These are phyloP conservation scores for Calendula officinalis DNA, from an alignment of 129 eudicot genomes.

Conservation along the genomic window DNA sequence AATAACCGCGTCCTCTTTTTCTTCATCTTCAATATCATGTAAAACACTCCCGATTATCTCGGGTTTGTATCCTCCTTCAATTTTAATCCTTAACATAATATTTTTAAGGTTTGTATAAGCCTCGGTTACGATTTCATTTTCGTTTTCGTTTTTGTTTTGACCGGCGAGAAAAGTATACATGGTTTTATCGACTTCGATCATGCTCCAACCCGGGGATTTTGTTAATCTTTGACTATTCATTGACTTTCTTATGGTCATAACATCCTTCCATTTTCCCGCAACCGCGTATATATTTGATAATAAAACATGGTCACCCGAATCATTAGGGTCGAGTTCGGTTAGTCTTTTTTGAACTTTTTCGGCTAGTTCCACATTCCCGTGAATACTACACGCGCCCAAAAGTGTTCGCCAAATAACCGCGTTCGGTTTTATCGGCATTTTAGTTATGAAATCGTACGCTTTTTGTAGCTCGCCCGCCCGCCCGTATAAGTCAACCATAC, in stretches of 20 bases:
- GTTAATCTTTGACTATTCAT: conserved; percentile 28
- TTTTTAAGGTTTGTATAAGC: conserved; percentile 42
- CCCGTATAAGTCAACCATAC: conserved; percentile 46
- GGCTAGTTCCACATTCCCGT: conserved; percentile 33
- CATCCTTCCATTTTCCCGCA: conserved; percentile 48
- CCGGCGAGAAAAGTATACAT: conserved; percentile 53
- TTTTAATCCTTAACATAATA: conserved; percentile 40
- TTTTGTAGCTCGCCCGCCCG: conserved; percentile 41
- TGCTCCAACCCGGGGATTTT: conserved; percentile 48
- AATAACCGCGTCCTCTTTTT: conserved; percentile 47
- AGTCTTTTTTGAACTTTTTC: conserved; percentile 30
- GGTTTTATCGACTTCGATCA: conserved; percentile 36
- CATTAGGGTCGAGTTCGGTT: conserved; percentile 32
- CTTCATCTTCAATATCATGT: conserved; percentile 68
- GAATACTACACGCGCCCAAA: conserved; percentile 50
- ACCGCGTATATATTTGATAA: conserved; percentile 42
- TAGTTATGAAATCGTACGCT: conserved; percentile 33
- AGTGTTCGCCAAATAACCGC: conserved; percentile 46
- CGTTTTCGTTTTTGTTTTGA: conserved; percentile 27
- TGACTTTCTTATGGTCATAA: conserved; percentile 29
- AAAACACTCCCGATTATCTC: conserved; percentile 45
- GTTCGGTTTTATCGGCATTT: conserved; percentile 39
- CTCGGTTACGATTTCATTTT: conserved; percentile 31
- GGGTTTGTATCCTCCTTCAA: conserved; percentile 53
- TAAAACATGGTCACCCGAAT: conserved; percentile 45